Evolutionary conservation across 2,329 filamentous ascomycete species (phyloP), one percentile per base, ranked within the genome.

Genomic region (Nemania abortiva): DNA sequence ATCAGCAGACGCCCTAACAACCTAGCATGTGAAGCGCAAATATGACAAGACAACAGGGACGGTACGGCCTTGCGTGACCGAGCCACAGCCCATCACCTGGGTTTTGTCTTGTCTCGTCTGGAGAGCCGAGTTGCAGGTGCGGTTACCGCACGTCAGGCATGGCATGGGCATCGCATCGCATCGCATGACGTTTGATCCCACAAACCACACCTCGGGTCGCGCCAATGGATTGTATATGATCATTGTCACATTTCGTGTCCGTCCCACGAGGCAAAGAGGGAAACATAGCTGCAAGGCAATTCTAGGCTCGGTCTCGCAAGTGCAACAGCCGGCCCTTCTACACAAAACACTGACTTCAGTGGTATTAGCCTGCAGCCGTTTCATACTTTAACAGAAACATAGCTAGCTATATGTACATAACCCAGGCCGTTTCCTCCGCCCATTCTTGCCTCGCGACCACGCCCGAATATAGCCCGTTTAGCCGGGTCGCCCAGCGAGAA

Each of bases 101-200:
- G 31, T 65, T 10, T 37, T 37, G 34, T 37, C 34, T 37, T 37
- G 34, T 37, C 62, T 66, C 45, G 68, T 72, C 69, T 71, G 60
- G 63, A 57, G 66, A 71, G 68, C 67, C 70, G 70, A 72, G 61
- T 68, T 37, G 61, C 57, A 66, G 42, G 31, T 60, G 56, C 45
- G 42, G 56, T 58, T 56, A 65, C 57, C 22, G 47, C 56, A 62
- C 54, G 47, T 54, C 55, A 42, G 47, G 58, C 24, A 70, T 65
- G 34, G 45, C 42, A 59, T 62, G 10, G 18, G 53, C 66, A 68
- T 52, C 13, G 50, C 62, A 65, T 64, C 3, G 67, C 61, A 68
- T 66, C 45, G 55, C 62, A 71, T 70, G 42, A 64, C 70, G 72
- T 75, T 76, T 74, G 72, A 75, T 74, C 69, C 65, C 70, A 74